A percentile compares a stretch with the other conserved stretches of the same genome.
phyloP scores from a whole-genome alignment of 495 filamentous ascomycete genomes.

The Podospora pseudoanserina region DNA sequence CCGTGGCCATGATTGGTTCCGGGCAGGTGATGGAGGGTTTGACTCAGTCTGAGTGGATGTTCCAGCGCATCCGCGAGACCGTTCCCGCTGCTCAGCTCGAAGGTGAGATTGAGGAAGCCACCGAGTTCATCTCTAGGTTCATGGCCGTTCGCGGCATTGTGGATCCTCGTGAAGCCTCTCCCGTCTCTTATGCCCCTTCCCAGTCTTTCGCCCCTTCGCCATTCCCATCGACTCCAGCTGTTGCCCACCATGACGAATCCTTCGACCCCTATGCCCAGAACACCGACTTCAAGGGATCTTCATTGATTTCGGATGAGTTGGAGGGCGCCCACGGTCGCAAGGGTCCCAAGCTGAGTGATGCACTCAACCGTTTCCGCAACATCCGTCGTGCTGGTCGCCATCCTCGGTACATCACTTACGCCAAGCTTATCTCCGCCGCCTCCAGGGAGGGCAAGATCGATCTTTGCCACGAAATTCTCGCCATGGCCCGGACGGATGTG shows the following conservation, averaged over 20 bases:
- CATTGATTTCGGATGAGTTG: constrained; percentile 80
- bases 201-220: constrained; percentile 35
- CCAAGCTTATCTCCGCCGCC: constrained; percentile 87
- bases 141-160: constrained; percentile 57
- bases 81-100: constrained; percentile 49
- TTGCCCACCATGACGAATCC: constrained; percentile 62
- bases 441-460: constrained; percentile 76
- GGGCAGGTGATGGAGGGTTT: constrained; percentile 75
- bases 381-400: constrained; percentile 89
- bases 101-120: constrained; percentile 83
- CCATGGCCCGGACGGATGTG: constrained; percentile 81
- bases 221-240: constrained; percentile 36
- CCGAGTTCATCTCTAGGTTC: constrained; percentile 73
- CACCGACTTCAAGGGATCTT: constrained; percentile 88
- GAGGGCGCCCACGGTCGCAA: constrained; percentile 68
- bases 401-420: constrained; percentile 91
- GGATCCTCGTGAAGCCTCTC: constrained; percentile 45
- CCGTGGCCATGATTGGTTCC: constrained; percentile 73
- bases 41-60: constrained; percentile 74
- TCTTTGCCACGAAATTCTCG: constrained; percentile 78
- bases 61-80: constrained; percentile 66
- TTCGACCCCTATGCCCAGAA: constrained; percentile 86
- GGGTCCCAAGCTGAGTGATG: constrained; percentile 71
- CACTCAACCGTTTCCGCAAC: constrained; percentile 77
- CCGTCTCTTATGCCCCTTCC: constrained; percentile 20